Evolutionary conservation across 345 rosid genomes (phyloP).

Genomic region (Melaleuca quinquenervia): DNA sequence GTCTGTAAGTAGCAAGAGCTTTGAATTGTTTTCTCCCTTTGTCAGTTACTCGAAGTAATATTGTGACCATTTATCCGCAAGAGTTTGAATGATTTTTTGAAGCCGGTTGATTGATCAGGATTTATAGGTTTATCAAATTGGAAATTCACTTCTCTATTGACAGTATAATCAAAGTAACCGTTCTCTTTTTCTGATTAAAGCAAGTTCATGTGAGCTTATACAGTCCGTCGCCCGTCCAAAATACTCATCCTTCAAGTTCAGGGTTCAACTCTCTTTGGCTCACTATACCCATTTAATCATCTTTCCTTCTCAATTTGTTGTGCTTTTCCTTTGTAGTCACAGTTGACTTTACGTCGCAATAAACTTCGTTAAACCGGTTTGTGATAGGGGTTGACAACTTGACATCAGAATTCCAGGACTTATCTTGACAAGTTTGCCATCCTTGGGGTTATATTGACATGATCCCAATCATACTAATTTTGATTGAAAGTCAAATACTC

Average conservation of each 20-base stretch:
- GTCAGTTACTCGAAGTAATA: background rate
- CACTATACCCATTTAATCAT: background rate
- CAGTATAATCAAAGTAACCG: background rate
- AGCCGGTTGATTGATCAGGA: background rate
- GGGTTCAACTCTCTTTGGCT: background rate
- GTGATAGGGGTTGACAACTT: fast-evolving
- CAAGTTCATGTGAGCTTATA: background rate
- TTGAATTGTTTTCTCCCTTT: background rate
- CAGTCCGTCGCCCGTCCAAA: background rate
- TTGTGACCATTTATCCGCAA: background rate
- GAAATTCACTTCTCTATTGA: background rate
- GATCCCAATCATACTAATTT: background rate
- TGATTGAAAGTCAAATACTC: background rate
- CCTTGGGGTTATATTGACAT: background rate
- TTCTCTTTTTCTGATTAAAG: background rate
- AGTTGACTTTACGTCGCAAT: background rate
- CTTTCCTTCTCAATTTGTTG: background rate
- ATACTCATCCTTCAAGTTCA: background rate
- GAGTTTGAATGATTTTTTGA: background rate
- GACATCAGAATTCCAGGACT: background rate
- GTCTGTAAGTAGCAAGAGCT: background rate
- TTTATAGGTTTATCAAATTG: background rate
- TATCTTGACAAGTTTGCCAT: fast-evolving
- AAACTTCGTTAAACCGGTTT: background rate
- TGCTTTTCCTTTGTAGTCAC: background rate